Evolutionary conservation across 2,329 filamentous ascomycete genomes (phyloP), one percentile per base, ranked within the genome.

Genomic region (Beauveria scarabaeidicola): DNA sequence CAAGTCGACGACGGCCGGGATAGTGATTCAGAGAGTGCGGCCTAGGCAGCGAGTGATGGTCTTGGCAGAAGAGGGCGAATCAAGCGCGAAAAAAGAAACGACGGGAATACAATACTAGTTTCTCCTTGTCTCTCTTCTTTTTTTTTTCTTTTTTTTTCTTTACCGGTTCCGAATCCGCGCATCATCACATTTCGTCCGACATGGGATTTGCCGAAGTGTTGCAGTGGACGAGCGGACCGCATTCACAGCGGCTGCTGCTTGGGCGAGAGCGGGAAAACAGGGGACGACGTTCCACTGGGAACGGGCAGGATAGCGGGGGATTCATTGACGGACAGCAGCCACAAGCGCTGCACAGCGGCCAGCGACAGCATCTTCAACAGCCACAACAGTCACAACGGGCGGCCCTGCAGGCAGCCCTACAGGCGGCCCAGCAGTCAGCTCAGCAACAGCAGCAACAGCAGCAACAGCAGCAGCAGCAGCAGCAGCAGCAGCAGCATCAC

Each of bases 151-250:
- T 15, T 21, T 41, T 36, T 21, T 8, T 57, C 27, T 36, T 40
- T 25, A 27, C 21, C 29, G 29, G 29, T 32, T 32, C 29, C 11
- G 29, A 32, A 32, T 32, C 29, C 29, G 29, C 11, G 29, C 11
- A 32, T 23, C n/a, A 3, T 36, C 43, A 13, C 21, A 51, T 44
- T 19, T 27, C 29, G 3, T 38, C n/a, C 44, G 29, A 52, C 40
- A 60, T 60, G 58, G 52, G 58, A 8, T 55, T 56, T 8, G 44
- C 52, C 9, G 19, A 60, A 51, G 58, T 60, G 17, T 25, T 56
- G 13, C 58, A 55, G 48, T 60, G 58, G 58, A 52, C 58, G 19
- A 51, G 44, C 13, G 36, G 40, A 3, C 13, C 9, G 19, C 43
- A 40, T 5, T 19, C 56, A 21, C 29, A 46, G 56, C 25, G 48